Evolutionary conservation across 192 early-diverging fungal species (phyloP).

Genomic region (Gamsiella multidivaricata): DNA sequence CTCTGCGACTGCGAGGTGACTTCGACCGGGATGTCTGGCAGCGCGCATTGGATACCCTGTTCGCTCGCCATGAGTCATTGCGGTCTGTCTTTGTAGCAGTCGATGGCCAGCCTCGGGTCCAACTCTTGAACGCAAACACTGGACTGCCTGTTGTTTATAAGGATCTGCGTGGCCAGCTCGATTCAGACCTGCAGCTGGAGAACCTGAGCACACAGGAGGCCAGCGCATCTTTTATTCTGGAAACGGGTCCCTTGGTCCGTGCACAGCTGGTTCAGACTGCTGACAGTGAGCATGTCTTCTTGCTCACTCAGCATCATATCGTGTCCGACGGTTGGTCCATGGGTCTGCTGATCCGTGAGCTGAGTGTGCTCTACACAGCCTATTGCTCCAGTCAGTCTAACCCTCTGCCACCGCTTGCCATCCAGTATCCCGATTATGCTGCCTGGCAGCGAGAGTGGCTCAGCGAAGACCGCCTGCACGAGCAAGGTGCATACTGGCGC

Average conservation of each 20-base stretch:
- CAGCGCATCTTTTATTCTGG: not conserved
- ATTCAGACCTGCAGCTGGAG: not conserved
- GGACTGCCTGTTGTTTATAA: not conserved
- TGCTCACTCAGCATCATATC: not conserved
- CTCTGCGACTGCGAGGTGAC: not conserved
- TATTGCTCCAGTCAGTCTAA: too few species aligned
- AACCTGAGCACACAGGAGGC: not conserved
- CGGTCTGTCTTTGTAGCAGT: not conserved
- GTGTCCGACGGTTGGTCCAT: not conserved
- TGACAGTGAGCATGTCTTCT: not conserved
- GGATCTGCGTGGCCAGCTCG: not conserved
- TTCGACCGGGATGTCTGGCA: not conserved
- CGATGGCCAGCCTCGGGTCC: not conserved
- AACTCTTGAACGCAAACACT: not conserved
- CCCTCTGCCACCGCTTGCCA: too few species aligned
- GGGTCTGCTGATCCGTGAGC: too few species aligned
- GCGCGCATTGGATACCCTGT: not conserved
- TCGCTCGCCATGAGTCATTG: not conserved
- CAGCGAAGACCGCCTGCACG: too few species aligned
- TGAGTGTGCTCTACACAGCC: too few species aligned
- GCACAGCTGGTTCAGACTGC: not conserved
- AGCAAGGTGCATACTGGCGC: too few species aligned
- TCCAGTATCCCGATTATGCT: too few species aligned
- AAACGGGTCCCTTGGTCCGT: not conserved
- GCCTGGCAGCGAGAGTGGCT: too few species aligned